phyloP scores from a whole-genome alignment of 208 protist genomes.

The Wallacemonas sp. region DNA sequence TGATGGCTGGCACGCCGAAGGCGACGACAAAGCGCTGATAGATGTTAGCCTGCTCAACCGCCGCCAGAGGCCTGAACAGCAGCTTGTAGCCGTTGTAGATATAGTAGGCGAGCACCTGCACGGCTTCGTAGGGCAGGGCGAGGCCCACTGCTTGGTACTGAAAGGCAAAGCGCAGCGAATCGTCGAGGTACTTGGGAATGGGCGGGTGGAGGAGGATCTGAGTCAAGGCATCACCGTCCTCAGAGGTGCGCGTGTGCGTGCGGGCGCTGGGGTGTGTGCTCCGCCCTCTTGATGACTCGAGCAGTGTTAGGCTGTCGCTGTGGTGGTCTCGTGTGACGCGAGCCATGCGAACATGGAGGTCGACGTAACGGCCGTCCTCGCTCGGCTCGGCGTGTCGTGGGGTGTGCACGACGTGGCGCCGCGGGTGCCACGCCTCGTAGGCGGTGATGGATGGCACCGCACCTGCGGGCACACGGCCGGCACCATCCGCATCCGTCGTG shows the following conservation, averaged over 20 bases:
- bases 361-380: neutral
- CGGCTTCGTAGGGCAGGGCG: constrained; percentile 30
- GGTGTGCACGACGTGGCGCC: neutral
- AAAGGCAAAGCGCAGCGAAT: constrained; percentile 25
- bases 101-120: constrained; percentile 31
- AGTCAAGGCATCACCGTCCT: constrained; percentile 22
- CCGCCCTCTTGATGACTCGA: neutral
- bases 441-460: neutral
- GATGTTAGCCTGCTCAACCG: constrained; percentile 30
- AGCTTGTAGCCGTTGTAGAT: constrained; percentile 36
- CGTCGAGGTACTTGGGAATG: constrained; percentile 24
- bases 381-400: neutral
- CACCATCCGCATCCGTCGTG: too few species aligned
- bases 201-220: constrained; percentile 24
- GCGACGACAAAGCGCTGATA: constrained; percentile 29
- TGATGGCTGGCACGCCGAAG: constrained; percentile 35
- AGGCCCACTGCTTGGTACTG: constrained; percentile 21
- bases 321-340: neutral
- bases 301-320: neutral
- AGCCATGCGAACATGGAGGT: neutral
- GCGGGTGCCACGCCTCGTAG: neutral
- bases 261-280: neutral
- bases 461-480: too few species aligned
- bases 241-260: neutral
- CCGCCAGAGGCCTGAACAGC: constrained; percentile 30